Conservation (phyloP, 1,139 yeast genomes). For the Geotrichum histeridarum region DNA sequence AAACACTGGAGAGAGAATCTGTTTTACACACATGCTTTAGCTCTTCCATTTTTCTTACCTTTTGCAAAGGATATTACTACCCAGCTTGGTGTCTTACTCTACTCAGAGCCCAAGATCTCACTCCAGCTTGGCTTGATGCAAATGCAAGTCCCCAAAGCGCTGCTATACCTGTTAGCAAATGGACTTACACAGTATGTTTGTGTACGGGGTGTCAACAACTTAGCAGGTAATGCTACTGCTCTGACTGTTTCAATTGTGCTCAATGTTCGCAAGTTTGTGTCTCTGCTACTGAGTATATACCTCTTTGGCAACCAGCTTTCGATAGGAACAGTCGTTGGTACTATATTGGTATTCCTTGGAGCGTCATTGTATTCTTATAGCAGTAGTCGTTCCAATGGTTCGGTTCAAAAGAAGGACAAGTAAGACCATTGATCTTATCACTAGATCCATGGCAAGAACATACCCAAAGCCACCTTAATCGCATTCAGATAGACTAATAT, state of each 20-base stretch:
- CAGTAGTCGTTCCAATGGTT: constrained; percentile 6
- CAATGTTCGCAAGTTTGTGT: constrained; percentile 55
- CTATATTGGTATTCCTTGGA: constrained; percentile 49
- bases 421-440: neutral
- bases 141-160: constrained; percentile 5
- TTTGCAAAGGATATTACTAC: constrained; percentile 30
- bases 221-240: constrained; percentile 55
- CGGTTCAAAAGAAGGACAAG: constrained; percentile 3
- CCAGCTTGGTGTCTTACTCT: constrained; percentile 18
- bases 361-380: constrained; percentile 44
- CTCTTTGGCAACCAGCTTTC: constrained; percentile 47
- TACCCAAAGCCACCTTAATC: too few relatives aligned
- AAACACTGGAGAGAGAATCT: constrained; percentile 58
- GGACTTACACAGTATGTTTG: constrained; percentile 61
- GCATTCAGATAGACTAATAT: too few relatives aligned
- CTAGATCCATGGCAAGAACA: too few relatives aligned
- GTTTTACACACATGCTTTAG: constrained; percentile 55
- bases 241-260: constrained; percentile 58
- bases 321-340: constrained; percentile 43
- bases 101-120: constrained; percentile 23
- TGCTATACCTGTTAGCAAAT: constrained; percentile 38
- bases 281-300: constrained; percentile 51
- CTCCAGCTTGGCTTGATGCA: neutral
- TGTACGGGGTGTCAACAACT: constrained; percentile 59
- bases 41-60: constrained; percentile 51